Evolutionary conservation across 1,284 basidiomycete species (phyloP).

Genomic region (Heterobasidion parviporum): DNA sequence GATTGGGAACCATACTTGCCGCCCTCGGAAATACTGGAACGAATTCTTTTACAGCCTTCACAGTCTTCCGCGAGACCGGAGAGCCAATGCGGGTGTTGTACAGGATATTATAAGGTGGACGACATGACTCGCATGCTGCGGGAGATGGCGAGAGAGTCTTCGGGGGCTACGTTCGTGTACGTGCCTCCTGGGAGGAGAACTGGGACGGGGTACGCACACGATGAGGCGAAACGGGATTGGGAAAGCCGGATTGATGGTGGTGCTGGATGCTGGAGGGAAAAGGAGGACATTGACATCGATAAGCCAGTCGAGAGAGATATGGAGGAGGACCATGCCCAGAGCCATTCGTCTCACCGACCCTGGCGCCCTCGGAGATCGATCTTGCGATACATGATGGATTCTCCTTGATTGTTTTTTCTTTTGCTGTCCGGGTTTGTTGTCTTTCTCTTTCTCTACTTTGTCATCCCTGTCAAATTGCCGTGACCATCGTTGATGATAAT

Average conservation of each 20-base stretch:
- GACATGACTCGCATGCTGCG: slow-evolving; percentile 19
- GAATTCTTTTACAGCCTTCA: slow-evolving; percentile 16
- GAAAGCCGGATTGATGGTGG: not conserved
- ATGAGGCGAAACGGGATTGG: not conserved
- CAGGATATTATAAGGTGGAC: slow-evolving; percentile 18
- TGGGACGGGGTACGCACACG: not conserved
- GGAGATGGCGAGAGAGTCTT: slow-evolving; percentile 15
- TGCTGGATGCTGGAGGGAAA: not conserved
- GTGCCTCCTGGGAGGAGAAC: slow-evolving; percentile 3
- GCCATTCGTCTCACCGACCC: not conserved
- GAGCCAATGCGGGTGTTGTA: slow-evolving; percentile 21
- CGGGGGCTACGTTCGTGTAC: slow-evolving; percentile 9
- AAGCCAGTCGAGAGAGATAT: not conserved
- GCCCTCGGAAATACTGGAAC: slow-evolving; percentile 5
- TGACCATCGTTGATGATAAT: too few species aligned
- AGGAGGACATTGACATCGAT: not conserved
- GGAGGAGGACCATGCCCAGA: not conserved
- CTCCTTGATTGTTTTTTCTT: not conserved
- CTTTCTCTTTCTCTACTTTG: too few species aligned
- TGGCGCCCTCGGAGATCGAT: not conserved
- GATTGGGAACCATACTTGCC: slow-evolving; percentile 18
- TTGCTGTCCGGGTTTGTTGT: not conserved
- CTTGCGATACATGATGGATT: not conserved
- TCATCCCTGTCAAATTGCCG: too few species aligned
- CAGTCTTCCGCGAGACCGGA: slow-evolving; percentile 14